phyloP scores from a whole-genome alignment of 352 stramenopile species.

The Phytophthora syringae region DNA sequence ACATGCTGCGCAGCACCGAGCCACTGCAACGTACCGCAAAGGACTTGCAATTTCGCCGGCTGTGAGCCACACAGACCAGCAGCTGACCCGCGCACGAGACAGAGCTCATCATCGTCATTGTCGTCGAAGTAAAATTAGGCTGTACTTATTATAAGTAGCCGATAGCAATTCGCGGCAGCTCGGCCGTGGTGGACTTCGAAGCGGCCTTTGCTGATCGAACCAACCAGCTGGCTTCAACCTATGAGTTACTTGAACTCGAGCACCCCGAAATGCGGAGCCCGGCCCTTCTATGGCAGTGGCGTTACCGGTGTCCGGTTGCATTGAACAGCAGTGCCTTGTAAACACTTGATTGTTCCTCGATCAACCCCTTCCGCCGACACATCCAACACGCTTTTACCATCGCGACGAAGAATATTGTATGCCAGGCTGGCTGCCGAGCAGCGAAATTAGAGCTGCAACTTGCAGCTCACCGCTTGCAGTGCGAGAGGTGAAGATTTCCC shows the following conservation, averaged over 20 bases:
- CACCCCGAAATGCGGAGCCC: too few species aligned
- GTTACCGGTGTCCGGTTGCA: too few species aligned
- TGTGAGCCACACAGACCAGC: constrained; percentile 34
- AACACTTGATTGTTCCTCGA: constrained; percentile 31
- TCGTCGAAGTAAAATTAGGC: background rate
- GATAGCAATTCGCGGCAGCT: too few species aligned
- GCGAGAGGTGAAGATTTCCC: background rate
- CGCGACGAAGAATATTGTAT: background rate
- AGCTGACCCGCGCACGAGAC: constrained; percentile 27
- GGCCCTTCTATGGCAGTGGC: too few species aligned
- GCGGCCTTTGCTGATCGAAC: too few species aligned
- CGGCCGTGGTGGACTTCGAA: too few species aligned
- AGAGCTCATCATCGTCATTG: constrained; percentile 1
- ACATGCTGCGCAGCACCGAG: constrained; percentile 16
- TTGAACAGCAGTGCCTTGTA: constrained; percentile 17
- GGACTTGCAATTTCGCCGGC: constrained; percentile 6
- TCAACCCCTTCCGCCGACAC: constrained; percentile 15
- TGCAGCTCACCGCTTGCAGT: too few species aligned
- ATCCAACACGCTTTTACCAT: constrained; percentile 18
- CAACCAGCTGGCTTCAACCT: too few species aligned
- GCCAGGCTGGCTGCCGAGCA: too few species aligned
- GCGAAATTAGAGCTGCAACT: background rate
- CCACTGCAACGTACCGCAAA: constrained; percentile 20
- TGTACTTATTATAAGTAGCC: background rate
- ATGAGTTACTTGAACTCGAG: too few species aligned